phyloP scores from a whole-genome alignment of 345 rosid genomes.

The Diplotaxis tenuifolia region DNA sequence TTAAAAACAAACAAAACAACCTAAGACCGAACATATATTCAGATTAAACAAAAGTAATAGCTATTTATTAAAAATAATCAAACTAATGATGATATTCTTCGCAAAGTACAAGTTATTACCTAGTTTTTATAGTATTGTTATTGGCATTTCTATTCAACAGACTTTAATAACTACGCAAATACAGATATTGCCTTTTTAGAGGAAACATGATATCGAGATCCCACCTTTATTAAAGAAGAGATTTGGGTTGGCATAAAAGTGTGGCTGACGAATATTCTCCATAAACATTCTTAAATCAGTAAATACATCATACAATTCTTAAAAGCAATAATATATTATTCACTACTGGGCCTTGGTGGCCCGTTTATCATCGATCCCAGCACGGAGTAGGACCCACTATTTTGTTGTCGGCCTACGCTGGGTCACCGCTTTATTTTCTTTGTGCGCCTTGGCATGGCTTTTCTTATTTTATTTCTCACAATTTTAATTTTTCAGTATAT shows the following conservation, averaged over 20 bases:
- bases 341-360: constrained; percentile 32
- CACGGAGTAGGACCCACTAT: constrained; percentile 31
- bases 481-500: constrained; percentile 15
- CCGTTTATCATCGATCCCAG: constrained; percentile 28
- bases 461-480: constrained; percentile 4
- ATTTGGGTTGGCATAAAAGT: neutral
- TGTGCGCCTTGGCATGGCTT: constrained; percentile 34
- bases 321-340: neutral
- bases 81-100: too few relatives aligned
- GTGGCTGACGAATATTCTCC: neutral
- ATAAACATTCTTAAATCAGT: neutral
- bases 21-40: too few relatives aligned
- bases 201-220: neutral
- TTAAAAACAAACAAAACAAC: too few relatives aligned
- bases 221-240: neutral
- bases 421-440: constrained; percentile 23
- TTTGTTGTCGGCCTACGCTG: constrained; percentile 40
- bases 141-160: too few relatives aligned
- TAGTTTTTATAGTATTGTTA: too few relatives aligned
- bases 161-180: too few relatives aligned
- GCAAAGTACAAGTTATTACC: too few relatives aligned
- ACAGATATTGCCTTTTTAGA: too few relatives aligned
- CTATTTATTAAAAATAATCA: too few relatives aligned
- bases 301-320: neutral
- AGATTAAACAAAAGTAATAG: too few relatives aligned